Percentiles rank a stretch among this genome's conserved stretches.
These are phyloP conservation scores for Cynanchum wilfordii DNA, from an alignment of 257 asterid species.

Conservation along the genomic window DNA sequence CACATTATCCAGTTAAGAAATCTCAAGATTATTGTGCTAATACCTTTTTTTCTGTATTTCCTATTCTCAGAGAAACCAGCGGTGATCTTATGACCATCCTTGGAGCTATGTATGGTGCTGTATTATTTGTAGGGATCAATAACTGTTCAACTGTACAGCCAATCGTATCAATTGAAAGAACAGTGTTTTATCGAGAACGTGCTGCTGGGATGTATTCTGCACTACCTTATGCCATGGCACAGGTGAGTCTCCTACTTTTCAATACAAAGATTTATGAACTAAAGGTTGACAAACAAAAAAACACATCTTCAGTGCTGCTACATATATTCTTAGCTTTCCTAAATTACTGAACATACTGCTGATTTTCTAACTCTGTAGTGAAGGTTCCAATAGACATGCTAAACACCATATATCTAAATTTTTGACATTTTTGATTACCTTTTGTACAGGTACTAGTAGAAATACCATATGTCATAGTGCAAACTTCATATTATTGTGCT, in stretches of 20 bases:
- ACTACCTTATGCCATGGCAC: constrained; percentile 77
- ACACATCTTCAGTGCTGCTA: background rate
- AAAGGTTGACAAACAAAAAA: background rate
- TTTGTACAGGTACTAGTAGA: constrained; percentile 50
- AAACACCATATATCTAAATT: no score
- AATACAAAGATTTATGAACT: background rate
- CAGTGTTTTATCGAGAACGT: constrained; percentile 62
- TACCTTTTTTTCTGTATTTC: constrained; percentile 7
- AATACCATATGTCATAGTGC: constrained; percentile 61
- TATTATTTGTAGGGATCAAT: constrained; percentile 60
- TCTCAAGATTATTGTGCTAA: constrained; percentile 11
- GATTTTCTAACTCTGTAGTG: no score
- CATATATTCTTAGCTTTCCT: background rate
- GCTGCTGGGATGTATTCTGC: constrained; percentile 90
- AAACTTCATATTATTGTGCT: constrained; percentile 51
- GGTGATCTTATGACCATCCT: constrained; percentile 56
- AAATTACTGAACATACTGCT: background rate
- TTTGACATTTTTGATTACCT: constrained; percentile 4
- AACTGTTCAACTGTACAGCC: constrained; percentile 81
- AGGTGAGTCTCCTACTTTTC: constrained; percentile 33
- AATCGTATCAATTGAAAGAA: constrained; percentile 65
- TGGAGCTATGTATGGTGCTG: constrained; percentile 77
- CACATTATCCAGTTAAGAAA: background rate
- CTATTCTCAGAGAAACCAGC: constrained; percentile 34
- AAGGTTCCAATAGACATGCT: no score